A percentile compares a stretch with the other conserved stretches of the same genome.
These are phyloP conservation scores for Glycine tomentella DNA, from an alignment of 306 rosid species.

Conservation along the genomic window DNA sequence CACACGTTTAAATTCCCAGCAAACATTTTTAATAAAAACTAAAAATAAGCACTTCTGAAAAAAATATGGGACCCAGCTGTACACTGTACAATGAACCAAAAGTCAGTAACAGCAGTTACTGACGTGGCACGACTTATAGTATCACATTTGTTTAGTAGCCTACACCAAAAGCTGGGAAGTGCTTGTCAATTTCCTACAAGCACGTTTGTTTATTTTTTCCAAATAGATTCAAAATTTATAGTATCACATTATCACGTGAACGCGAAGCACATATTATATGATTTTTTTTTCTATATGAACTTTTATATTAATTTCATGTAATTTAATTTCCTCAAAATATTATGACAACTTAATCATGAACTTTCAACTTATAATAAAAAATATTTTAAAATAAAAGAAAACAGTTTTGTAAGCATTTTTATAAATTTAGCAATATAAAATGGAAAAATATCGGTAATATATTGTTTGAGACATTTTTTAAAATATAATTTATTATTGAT, in stretches of 20 bases:
- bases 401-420: too few species aligned
- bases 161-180: slow-evolving; percentile 47
- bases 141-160: too few species aligned
- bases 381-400: background rate
- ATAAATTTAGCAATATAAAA: background rate
- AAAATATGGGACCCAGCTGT: background rate
- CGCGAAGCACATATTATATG: background rate
- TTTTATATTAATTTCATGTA: background rate
- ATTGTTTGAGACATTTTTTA: too few species aligned
- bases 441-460: too few species aligned
- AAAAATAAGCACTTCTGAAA: too few species aligned
- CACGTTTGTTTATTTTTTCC: background rate
- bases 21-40: too few species aligned
- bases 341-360: background rate
- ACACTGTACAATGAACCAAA: background rate
- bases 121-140: too few species aligned
- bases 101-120: background rate
- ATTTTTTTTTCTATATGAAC: background rate
- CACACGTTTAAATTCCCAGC: too few species aligned
- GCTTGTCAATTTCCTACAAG: background rate
- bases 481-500: background rate
- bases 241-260: background rate
- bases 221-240: background rate
- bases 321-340: background rate
- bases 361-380: background rate